Evolutionary conservation across 768 basidiomycete genomes (phyloP).

Genomic region (Rubroboletus pulcherrimus): DNA sequence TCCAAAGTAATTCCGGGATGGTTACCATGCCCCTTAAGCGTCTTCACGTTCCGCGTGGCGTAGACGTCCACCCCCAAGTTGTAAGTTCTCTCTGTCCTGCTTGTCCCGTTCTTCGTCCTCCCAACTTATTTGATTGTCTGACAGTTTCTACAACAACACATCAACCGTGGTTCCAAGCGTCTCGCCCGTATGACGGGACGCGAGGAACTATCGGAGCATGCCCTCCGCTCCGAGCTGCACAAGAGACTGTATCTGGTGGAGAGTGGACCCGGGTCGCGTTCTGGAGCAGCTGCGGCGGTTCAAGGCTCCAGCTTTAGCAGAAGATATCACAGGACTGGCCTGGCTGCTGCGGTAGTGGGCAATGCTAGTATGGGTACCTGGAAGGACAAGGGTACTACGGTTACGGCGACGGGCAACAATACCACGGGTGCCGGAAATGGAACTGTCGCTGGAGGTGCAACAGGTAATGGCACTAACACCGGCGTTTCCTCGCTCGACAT

Average conservation of each 20-base stretch:
- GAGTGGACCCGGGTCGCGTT: slow-evolving; percentile 17
- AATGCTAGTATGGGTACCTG: neutral
- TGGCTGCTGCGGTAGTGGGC: neutral
- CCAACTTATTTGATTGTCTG: neutral
- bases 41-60: slow-evolving; percentile 24
- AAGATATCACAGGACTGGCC: slow-evolving; percentile 8
- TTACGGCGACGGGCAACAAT: neutral
- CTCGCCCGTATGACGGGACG: slow-evolving; percentile 68
- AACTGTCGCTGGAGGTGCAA: slow-evolving; percentile 7
- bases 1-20: slow-evolving; percentile 23
- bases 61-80: slow-evolving; percentile 39
- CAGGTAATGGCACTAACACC: slow-evolving; percentile 14
- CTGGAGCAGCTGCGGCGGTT: neutral
- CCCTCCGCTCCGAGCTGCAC: slow-evolving; percentile 43
- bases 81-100: slow-evolving; percentile 30
- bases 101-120: neutral
- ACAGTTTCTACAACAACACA: slow-evolving; percentile 65
- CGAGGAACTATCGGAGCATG: slow-evolving; percentile 43
- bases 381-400: slow-evolving; percentile 1
- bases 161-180: slow-evolving; percentile 62
- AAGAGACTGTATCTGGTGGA: slow-evolving; percentile 40
- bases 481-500: slow-evolving; percentile 37
- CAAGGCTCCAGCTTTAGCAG: slow-evolving; percentile 7
- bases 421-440: slow-evolving; percentile 6
- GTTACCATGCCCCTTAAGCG: slow-evolving; percentile 43